Evolutionary conservation across 2,329 filamentous ascomycete genomes (phyloP).

Genomic region (Diaporthe citri): DNA sequence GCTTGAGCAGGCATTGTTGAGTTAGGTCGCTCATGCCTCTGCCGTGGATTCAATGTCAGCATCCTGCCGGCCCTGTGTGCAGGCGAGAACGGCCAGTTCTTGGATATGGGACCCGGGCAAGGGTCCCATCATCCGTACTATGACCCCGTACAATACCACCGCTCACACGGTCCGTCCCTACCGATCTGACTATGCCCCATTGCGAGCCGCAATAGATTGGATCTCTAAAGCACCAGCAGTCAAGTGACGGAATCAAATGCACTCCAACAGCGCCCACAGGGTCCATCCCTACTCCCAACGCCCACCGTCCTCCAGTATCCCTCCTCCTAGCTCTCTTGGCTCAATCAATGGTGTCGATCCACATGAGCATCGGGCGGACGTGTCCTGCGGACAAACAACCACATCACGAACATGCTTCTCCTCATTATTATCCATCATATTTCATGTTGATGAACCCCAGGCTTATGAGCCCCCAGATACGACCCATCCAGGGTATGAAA

Average conservation of each 20-base stretch:
- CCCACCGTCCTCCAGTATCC: slow-evolving; percentile 45
- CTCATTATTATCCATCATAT: slow-evolving; percentile 17
- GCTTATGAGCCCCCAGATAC: background rate
- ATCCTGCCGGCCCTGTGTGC: too few species aligned
- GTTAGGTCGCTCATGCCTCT: background rate
- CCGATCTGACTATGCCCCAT: slow-evolving; percentile 54
- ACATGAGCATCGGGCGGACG: background rate
- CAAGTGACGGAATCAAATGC: slow-evolving; percentile 48
- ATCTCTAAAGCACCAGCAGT: slow-evolving; percentile 44
- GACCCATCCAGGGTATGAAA: background rate
- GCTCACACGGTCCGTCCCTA: slow-evolving; percentile 57
- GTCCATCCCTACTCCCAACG: slow-evolving; percentile 45
- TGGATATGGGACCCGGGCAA: background rate
- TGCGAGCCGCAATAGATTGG: slow-evolving; percentile 47
- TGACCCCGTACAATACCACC: slow-evolving; percentile 42
- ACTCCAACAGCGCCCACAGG: slow-evolving; percentile 26
- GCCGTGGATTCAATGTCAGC: background rate
- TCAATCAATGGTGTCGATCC: slow-evolving; percentile 33
- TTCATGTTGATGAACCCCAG: slow-evolving; percentile 31
- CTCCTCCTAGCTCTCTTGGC: slow-evolving; percentile 43
- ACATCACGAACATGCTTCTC: slow-evolving; percentile 9
- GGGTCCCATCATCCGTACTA: slow-evolving; percentile 32
- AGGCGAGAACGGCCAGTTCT: background rate
- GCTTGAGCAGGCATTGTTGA: background rate
- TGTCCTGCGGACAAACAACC: slow-evolving; percentile 3